phyloP scores from a whole-genome alignment of 306 rosid genomes.

The Cucurbita ficifolia region DNA sequence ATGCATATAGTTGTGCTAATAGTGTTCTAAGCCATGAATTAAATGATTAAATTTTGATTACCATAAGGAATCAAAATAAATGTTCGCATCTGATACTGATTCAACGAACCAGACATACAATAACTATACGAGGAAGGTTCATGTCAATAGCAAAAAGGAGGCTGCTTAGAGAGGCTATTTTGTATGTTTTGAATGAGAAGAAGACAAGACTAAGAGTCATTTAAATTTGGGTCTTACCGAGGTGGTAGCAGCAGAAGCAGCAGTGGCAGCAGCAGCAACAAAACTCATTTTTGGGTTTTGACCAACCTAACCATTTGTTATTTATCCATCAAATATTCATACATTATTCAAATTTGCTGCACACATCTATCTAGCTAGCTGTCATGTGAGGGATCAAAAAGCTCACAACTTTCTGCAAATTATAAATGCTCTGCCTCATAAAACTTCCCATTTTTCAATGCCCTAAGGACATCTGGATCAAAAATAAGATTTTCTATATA shows the following conservation, averaged over 20 bases:
- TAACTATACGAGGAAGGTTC: background rate
- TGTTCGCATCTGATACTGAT: background rate
- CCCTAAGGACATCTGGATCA: background rate
- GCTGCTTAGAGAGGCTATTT: background rate
- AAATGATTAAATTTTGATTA: background rate
- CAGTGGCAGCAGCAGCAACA: background rate
- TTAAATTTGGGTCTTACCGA: slow-evolving; percentile 5
- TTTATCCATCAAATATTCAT: background rate
- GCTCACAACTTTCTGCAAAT: background rate
- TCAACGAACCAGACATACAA: background rate
- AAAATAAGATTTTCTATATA: background rate
- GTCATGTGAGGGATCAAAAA: background rate
- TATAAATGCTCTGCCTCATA: background rate
- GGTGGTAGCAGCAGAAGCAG: background rate
- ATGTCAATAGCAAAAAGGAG: background rate
- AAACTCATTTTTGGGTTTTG: background rate
- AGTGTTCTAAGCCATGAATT: background rate
- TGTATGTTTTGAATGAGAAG: background rate
- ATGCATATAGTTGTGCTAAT: background rate
- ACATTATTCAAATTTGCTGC: background rate
- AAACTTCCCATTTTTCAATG: background rate
- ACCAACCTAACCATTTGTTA: background rate
- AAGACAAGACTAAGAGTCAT: background rate
- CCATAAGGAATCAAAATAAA: background rate
- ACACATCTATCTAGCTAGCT: background rate